Base-by-base conservation (phyloP, 1,284 basidiomycete genomes). In the Jaminaea rosea region DNA sequence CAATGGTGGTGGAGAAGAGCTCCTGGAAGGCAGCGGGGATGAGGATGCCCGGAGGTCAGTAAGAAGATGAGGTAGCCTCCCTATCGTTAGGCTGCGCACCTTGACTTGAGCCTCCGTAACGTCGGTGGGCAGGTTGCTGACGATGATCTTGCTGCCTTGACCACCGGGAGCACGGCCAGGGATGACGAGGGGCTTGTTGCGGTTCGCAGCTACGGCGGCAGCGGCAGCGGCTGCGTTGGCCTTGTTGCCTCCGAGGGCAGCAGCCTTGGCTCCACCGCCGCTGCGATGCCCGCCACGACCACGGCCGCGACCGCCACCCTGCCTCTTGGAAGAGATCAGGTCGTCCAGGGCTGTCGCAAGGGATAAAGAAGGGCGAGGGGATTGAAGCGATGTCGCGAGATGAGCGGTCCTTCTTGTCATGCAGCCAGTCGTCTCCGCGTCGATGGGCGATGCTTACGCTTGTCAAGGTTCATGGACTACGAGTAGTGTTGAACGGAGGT, bases 41-140 rank as follows among this genome's bases (percentile, higher is more conserved):
- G 41, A 26, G 23, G 34, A 58, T 59, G 44, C 47, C 4, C n/a
- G 36, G 47, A 23, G 45, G 13, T 13, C 23, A 49, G 37, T 55
- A 50, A 47, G 23, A 58, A 11, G 34, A 36, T 36, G n/a, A 36
- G 34, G 8, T 9, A 49, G 46, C 48, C n/a, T 51, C 19, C 24
- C 48, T 13, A 21, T 10, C 27, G 5, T 5, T 44, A 23, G 28
- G 19, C 19, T 23, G 17, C 49, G 42, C 80, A 62, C 67, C 94
- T 86, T 89, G 75, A 98, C 84, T 76, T 94, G 89, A 21, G 80
- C 78, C 76, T 98, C 93, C 63, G 88, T 92, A 46, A 98, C 93
- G 74, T 98, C 93, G n/a, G 76, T 73, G 26, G 93, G 93, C 52
- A 98, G 83, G 75, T 94, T 94, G 65, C 88, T 91, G 57, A 98